These are phyloP conservation scores for Ochetophila trinervis DNA, from an alignment of 306 rosid genomes.

Conservation along the genomic window DNA sequence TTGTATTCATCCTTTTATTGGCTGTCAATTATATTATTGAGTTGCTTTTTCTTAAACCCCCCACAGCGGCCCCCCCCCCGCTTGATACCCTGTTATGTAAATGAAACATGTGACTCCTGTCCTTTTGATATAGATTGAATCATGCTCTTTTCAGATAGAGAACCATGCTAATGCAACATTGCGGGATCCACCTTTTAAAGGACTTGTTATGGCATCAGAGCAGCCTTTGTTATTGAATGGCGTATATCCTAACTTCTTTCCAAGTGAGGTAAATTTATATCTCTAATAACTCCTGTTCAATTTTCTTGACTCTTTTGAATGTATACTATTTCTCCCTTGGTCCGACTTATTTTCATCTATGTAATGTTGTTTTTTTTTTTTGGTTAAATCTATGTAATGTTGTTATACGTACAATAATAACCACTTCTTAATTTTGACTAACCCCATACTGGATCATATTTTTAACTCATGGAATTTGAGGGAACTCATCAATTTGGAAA, in stretches of 20 bases:
- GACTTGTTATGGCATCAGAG: conserved; percentile 53
- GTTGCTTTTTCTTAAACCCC: no score
- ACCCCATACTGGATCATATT: not conserved
- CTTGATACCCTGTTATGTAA: conserved; percentile 9
- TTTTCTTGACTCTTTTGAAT: not conserved
- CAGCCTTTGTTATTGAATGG: conserved; percentile 59
- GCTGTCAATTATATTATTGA: conserved; percentile 1
- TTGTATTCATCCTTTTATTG: not conserved
- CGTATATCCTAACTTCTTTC: conserved; percentile 55
- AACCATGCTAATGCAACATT: conserved; percentile 38
- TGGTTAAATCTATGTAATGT: no score
- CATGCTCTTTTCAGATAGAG: conserved; percentile 59
- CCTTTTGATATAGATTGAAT: conserved; percentile 14
- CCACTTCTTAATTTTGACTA: not conserved
- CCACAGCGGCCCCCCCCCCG: no score
- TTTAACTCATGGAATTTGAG: not conserved
- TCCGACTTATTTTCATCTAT: not conserved
- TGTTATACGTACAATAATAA: not conserved
- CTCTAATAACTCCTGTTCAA: conserved; percentile 3
- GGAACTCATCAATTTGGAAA: not conserved
- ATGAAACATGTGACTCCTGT: conserved; percentile 3
- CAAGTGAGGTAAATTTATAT: conserved; percentile 57
- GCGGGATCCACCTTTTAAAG: conserved; percentile 54
- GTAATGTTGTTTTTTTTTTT: not conserved
- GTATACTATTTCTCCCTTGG: not conserved